Percentiles rank a stretch among this genome's conserved stretches.
phyloP scores from a whole-genome alignment of 352 stramenopile genomes.

The Phytophthora sojae region DNA sequence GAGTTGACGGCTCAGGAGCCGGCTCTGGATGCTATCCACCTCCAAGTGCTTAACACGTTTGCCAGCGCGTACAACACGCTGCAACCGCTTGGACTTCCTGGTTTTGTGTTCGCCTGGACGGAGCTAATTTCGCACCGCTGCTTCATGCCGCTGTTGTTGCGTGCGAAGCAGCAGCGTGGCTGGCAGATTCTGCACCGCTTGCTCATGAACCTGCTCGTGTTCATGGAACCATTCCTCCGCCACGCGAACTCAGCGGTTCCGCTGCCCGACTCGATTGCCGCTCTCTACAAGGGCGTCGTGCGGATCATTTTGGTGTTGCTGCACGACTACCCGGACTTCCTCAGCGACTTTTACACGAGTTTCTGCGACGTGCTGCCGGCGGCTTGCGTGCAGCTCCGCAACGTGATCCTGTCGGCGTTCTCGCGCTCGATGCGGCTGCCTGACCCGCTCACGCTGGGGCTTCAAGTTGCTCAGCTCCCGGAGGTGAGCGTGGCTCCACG shows the following conservation, averaged over 20 bases:
- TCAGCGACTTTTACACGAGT: conserved; percentile 98
- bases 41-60: conserved; percentile 97
- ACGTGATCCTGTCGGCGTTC: conserved; percentile 98
- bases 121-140: conserved; percentile 98
- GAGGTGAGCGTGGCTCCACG: conserved; percentile 96
- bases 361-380: conserved; percentile 98
- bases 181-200: conserved; percentile 98
- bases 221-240: conserved; percentile 97
- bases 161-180: conserved; percentile 94
- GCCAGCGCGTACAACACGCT: conserved; percentile 97
- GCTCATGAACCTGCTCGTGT: conserved; percentile 98
- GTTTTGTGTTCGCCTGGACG: conserved; percentile 99
- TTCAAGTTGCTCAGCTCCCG: conserved; percentile 97
- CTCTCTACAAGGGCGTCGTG: conserved; percentile 98
- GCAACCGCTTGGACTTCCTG: conserved; percentile 95
- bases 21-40: conserved; percentile 93
- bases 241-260: conserved; percentile 78
- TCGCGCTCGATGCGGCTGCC: conserved; percentile 97
- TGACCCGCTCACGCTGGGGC: conserved; percentile 97
- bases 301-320: conserved; percentile 98
- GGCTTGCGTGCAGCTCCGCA: conserved; percentile 98
- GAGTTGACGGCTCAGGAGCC: conserved; percentile 97
- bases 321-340: conserved; percentile 99
- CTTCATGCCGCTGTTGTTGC: conserved; percentile 98
- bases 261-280: conserved; percentile 92